A percentile compares a stretch with the other conserved stretches of the same genome.
Evolutionary conservation across 2,329 filamentous ascomycete species (phyloP).

Genomic region (Calonectria hongkongensis): DNA sequence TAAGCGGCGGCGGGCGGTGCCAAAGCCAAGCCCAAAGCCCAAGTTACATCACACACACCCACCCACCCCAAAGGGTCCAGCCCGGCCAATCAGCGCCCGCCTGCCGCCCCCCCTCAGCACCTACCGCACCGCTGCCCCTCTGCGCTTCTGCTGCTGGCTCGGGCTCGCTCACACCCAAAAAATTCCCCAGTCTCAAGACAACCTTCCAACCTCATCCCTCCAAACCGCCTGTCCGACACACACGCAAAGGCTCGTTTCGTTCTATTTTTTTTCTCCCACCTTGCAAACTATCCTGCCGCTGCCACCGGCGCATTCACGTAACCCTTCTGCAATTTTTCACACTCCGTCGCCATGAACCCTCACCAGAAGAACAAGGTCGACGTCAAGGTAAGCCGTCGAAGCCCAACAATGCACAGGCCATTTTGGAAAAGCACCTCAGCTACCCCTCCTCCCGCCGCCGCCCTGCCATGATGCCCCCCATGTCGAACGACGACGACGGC

Average conservation of each 20-base stretch:
- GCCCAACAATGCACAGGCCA: slow-evolving; percentile 40
- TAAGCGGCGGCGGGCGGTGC: slow-evolving; percentile 25
- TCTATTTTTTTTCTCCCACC: not conserved
- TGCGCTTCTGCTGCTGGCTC: slow-evolving; percentile 42
- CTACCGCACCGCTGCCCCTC: slow-evolving; percentile 44
- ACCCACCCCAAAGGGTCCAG: slow-evolving; percentile 1
- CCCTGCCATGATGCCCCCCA: slow-evolving; percentile 17
- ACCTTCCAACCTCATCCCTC: slow-evolving; percentile 47
- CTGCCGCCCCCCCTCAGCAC: slow-evolving; percentile 23
- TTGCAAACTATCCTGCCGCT: slow-evolving; percentile 20
- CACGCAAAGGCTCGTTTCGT: slow-evolving; percentile 30
- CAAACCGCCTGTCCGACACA: slow-evolving; percentile 22
- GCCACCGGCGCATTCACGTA: slow-evolving; percentile 21
- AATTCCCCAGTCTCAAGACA: slow-evolving; percentile 47
- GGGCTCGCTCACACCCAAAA: slow-evolving; percentile 42
- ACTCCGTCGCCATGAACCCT: slow-evolving; percentile 83
- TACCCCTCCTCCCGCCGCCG: slow-evolving; percentile 38
- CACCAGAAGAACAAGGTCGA: slow-evolving; percentile 99
- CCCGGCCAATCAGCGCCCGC: slow-evolving; percentile 6
- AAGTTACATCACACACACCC: slow-evolving; percentile 51
- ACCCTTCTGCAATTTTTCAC: slow-evolving; percentile 4
- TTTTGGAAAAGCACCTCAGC: slow-evolving; percentile 45
- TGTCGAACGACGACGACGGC: slow-evolving; percentile 34
- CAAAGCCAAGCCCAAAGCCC: slow-evolving; percentile 40
- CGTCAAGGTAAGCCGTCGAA: slow-evolving; percentile 82